Percentiles rank a stretch among this genome's conserved stretches.
Evolutionary conservation across 345 rosid genomes (phyloP).

Genomic region (Erysimum cheiranthoides): DNA sequence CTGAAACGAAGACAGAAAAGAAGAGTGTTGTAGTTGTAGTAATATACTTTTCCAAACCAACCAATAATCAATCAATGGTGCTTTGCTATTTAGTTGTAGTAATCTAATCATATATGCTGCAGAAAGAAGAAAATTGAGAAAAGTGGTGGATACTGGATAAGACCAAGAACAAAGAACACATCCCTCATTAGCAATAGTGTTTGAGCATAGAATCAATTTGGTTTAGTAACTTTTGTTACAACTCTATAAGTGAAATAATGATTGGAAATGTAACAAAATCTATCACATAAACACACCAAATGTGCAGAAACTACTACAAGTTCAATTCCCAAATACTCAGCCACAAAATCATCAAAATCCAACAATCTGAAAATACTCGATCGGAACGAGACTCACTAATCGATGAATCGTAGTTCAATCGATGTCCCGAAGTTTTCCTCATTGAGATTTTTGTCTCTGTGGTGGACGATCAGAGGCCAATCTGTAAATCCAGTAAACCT

Average conservation of each 20-base stretch:
- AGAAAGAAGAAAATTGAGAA: not conserved
- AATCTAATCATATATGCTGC: too few species aligned
- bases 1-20: too few species aligned
- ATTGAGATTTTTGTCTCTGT: conserved; percentile 69
- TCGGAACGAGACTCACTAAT: not conserved
- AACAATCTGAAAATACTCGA: conserved; percentile 3
- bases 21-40: not conserved
- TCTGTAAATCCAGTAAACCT: conserved; percentile 88
- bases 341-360: not conserved
- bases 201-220: not conserved
- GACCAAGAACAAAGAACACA: conserved; percentile 17
- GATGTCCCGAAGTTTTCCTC: conserved; percentile 30
- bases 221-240: not conserved
- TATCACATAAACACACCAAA: not conserved
- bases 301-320: not conserved
- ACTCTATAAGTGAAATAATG: not conserved
- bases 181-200: not conserved
- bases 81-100: too few species aligned
- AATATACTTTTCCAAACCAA: not conserved
- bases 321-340: not conserved
- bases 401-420: conserved; percentile 3
- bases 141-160: not conserved
- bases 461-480: conserved; percentile 80
- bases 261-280: not conserved
- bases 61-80: not conserved